Evolutionary conservation across 2,329 filamentous ascomycete species (phyloP), one percentile per base, ranked within the genome.

Genomic region (Epicoccum sorghinum): DNA sequence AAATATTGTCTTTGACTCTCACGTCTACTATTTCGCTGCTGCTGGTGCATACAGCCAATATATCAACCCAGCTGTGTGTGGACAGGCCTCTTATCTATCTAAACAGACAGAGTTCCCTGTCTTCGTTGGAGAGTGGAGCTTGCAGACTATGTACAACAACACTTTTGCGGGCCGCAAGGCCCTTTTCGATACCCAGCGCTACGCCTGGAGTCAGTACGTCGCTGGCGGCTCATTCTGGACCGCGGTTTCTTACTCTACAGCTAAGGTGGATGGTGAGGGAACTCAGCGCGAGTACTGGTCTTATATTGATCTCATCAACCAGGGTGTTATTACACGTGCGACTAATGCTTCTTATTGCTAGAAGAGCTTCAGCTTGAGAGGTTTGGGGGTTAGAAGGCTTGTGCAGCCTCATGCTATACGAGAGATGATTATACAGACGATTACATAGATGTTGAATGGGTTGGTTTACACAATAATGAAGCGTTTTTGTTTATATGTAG

Each of bases 221-320:
- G 12, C 33, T 1, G 56, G 56, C 9, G 40, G 44, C 23, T 29
- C 45, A 2, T 58, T 45, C 32, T 58, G 56, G 52, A 49, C 47
- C 7, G 52, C 43, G 3, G 43, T 45, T 1, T 35, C 23, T 8
- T 47, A 52, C 33, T 29, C 22, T 8, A 52, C 42, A 1, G 36
- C 38, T 4, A 41, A 40, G 32, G 47, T 58, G 22, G 51, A 52
- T 46, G 56, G 52, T 3, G 52, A 58, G 40, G 56, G 56, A 7
- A 52, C 47, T 0, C 42, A 55, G 52, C 47, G 56, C 27, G 56
- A 58, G 33, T 55, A 58, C 25, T 58, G 52, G 56, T 46, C 29
- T 4, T 58, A 45, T 24, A 42, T 55, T 14, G 56, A 55, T 14
- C 14, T 57, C 12, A 57, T 52, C 32, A 42, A 52, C n/a, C 30